Evolutionary conservation across 1,139 yeast species (phyloP), one percentile per base, ranked within the genome.

Genomic region (Lodderomyces beijingensis): DNA sequence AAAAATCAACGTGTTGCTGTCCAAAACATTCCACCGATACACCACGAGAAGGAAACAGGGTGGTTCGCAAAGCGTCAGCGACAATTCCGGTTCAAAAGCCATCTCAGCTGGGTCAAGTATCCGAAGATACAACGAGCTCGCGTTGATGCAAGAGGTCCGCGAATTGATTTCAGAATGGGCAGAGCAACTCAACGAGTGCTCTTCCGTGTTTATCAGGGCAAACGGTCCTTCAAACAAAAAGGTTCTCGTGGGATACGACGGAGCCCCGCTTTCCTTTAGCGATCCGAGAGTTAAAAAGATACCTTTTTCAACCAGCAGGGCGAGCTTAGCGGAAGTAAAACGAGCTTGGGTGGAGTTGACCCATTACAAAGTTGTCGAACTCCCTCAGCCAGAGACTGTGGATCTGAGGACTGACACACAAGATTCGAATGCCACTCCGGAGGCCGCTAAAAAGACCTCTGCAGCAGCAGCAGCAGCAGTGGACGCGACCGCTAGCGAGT

Each of bases 21-120:
- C 88, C 40, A 91, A 89, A 50, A 84, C 96, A 0, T 88, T 87
- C 55, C 98, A 91, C 55, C 70, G 97, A 45, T 91, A 91, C 52
- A 91, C 99, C 3, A 88, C 96, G 1, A 80, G 99, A 62, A 74
- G 96, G 44, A 93, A 91, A 50, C 99, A 91, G 57, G 99, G 99
- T 62, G 98, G 98, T 1, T 75, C 97, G 0, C 99, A 91, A 56
- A 77, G 91, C 41, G 89, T 96, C 1, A 83, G 77, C 57, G 99
- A 91, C 57, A 86, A 81, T 52, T 82, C 95, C 1, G 76, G 83
- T 44, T 97, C 98, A 3, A 89, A 89, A 53, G 98, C 98, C 8
- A 87, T 87, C 44, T 88, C 96, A 11, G 98, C 96, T 0, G 99
- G 99, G 38, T 83, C 96, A 2, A 77, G 79, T 34, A 70, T 91